These are phyloP conservation scores for Rusavskia elegans DNA, from an alignment of 495 filamentous ascomycete species.

Conservation along the genomic window DNA sequence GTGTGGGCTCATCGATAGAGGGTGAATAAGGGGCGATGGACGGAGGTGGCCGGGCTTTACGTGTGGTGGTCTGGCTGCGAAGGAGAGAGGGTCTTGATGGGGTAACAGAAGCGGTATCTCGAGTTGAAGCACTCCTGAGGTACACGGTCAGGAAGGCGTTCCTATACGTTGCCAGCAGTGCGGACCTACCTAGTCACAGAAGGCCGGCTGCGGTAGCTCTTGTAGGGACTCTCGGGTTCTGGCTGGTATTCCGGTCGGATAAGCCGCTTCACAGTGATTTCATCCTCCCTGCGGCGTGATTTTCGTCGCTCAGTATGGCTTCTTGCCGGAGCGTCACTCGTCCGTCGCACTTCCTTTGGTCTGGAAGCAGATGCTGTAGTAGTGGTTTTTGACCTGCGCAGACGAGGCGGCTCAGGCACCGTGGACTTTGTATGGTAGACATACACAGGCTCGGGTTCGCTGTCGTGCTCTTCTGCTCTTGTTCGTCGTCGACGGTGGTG, in stretches of 20 bases:
- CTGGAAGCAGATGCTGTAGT: conserved; percentile 12
- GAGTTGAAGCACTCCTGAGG: conserved; percentile 1
- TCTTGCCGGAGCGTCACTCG: conserved; percentile 11
- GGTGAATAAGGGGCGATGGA: background rate
- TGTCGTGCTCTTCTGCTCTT: background rate
- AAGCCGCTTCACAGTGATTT: conserved; percentile 17
- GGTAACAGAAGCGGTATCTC: background rate
- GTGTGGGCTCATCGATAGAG: conserved; percentile 1
- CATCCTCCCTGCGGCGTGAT: conserved; percentile 12
- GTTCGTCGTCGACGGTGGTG: conserved; percentile 5
- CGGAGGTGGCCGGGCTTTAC: background rate
- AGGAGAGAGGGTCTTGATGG: background rate
- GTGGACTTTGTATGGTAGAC: background rate
- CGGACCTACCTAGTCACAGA: conserved; percentile 1
- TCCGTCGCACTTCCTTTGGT: conserved; percentile 13
- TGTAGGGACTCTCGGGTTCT: conserved; percentile 22
- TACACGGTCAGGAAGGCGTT: background rate
- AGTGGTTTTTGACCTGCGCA: conserved; percentile 16
- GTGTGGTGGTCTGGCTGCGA: conserved; percentile 4
- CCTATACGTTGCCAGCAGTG: background rate
- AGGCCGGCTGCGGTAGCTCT: conserved; percentile 19
- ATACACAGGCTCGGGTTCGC: background rate
- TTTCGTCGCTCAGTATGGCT: conserved; percentile 15
- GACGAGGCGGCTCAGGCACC: background rate
- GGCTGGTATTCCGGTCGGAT: conserved; percentile 13